Conservation (phyloP, 768 basidiomycete genomes). For the Russula sp. region DNA sequence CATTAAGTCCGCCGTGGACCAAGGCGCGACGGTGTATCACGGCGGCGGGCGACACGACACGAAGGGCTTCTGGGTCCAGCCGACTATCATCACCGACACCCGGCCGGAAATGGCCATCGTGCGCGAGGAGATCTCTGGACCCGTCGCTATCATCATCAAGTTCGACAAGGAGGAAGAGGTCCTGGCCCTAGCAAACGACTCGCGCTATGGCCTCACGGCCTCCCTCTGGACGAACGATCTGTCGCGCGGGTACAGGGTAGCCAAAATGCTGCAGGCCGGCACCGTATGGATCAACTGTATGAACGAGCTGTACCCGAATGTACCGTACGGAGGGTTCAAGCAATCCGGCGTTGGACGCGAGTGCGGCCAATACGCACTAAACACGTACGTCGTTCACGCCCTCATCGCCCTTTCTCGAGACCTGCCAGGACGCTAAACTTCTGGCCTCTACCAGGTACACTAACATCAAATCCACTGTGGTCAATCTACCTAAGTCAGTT, state of each 20-base stretch:
- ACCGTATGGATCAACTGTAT: slow-evolving; percentile 59
- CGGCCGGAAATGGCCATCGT: slow-evolving; percentile 52
- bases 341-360: slow-evolving; percentile 67
- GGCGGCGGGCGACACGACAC: slow-evolving; percentile 47
- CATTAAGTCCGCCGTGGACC: slow-evolving; percentile 49
- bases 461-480: not conserved
- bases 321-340: slow-evolving; percentile 68
- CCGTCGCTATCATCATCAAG: slow-evolving; percentile 57
- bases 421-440: too few relatives aligned
- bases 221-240: slow-evolving; percentile 80
- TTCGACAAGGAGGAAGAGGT: slow-evolving; percentile 60
- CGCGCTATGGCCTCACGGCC: slow-evolving; percentile 77
- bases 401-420: too few relatives aligned
- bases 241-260: slow-evolving; percentile 61
- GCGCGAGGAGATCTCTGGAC: slow-evolving; percentile 55
- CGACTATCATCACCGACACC: slow-evolving; percentile 55
- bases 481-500: not conserved
- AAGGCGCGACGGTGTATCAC: slow-evolving; percentile 48
- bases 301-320: slow-evolving; percentile 20
- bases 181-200: slow-evolving; percentile 73
- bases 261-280: slow-evolving; percentile 73
- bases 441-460: not conserved
- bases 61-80: slow-evolving; percentile 56
- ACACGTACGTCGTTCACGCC: slow-evolving; percentile 30
- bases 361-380: slow-evolving; percentile 54